Conservation (phyloP, 192 early-diverging fungal species). For the Umbelopsis isabellina region DNA sequence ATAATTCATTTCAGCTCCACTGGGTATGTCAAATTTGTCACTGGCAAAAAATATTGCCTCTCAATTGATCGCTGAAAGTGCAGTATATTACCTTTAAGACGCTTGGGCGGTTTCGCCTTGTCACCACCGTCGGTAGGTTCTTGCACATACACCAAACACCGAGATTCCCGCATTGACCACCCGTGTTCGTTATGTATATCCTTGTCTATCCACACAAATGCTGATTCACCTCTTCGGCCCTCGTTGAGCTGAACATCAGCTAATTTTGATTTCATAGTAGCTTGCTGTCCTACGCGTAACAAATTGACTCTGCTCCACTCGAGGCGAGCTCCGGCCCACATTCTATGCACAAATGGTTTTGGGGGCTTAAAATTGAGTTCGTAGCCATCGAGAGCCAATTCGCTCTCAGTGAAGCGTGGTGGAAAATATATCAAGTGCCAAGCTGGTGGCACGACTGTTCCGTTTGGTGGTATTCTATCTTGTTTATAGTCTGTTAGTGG, state of each 20-base stretch:
- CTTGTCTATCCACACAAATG: slow-evolving; percentile 73
- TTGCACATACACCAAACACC: slow-evolving; percentile 71
- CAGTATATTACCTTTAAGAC: neutral
- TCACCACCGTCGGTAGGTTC: slow-evolving; percentile 16
- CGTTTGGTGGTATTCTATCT: slow-evolving; percentile 40
- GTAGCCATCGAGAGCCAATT: slow-evolving; percentile 84
- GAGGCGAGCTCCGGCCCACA: slow-evolving; percentile 88
- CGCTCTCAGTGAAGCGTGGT: slow-evolving; percentile 61
- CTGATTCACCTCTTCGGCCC: slow-evolving; percentile 54
- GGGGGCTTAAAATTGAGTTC: slow-evolving; percentile 78
- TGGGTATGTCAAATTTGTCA: neutral
- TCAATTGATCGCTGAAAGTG: too few relatives aligned
- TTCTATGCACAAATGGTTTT: slow-evolving; percentile 69
- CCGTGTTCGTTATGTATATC: slow-evolving; percentile 65
- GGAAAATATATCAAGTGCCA: slow-evolving; percentile 85
- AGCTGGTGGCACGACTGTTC: slow-evolving; percentile 63
- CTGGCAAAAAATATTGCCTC: too few relatives aligned
- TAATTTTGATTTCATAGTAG: slow-evolving; percentile 60
- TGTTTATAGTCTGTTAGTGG: slow-evolving; percentile 7
- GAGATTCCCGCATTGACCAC: slow-evolving; percentile 61
- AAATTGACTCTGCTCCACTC: slow-evolving; percentile 60
- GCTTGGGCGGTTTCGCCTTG: neutral
- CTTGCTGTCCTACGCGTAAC: slow-evolving; percentile 65
- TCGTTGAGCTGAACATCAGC: slow-evolving; percentile 59
- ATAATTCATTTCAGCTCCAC: slow-evolving; percentile 13